Percentiles rank a stretch among this genome's conserved stretches.
Evolutionary conservation across 371 early-diverging fungal species (phyloP).

Genomic region (Caulochytrium protostelioides): DNA sequence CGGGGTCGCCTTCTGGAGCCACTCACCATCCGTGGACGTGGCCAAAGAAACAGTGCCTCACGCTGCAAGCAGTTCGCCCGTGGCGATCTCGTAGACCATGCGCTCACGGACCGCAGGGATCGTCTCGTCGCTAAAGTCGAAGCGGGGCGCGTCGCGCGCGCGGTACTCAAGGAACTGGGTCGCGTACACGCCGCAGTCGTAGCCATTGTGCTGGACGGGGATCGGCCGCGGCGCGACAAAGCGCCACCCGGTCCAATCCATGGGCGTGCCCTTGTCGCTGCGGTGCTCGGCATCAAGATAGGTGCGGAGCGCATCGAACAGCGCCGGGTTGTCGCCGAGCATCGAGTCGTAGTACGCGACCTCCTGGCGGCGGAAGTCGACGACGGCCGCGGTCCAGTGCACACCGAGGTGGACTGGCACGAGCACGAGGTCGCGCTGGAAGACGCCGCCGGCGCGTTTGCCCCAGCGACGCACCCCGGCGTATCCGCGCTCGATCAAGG

Average conservation of each 20-base stretch:
- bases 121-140: constrained; percentile 64
- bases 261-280: constrained; percentile 39
- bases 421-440: constrained; percentile 50
- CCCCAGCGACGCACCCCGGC: constrained; percentile 62
- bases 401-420: constrained; percentile 71
- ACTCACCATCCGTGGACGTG: too few species aligned
- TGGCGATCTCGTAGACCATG: too few species aligned
- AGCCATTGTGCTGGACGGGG: constrained; percentile 68
- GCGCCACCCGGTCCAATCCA: constrained; percentile 49
- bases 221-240: constrained; percentile 20
- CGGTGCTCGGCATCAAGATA: constrained; percentile 50
- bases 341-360: constrained; percentile 75
- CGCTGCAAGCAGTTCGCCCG: too few species aligned
- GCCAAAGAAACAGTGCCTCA: too few species aligned
- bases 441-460: constrained; percentile 46
- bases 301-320: constrained; percentile 26
- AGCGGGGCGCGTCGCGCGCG: constrained; percentile 26
- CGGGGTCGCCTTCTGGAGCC: too few species aligned
- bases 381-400: constrained; percentile 71
- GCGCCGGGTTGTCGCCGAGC: constrained; percentile 30
- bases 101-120: too few species aligned
- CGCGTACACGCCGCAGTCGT: constrained; percentile 94
- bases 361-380: constrained; percentile 45
- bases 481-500: constrained; percentile 44
- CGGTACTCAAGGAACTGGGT: constrained; percentile 66